Percentiles rank a stretch among this genome's conserved stretches.
These are phyloP conservation scores for Chalara sp. DNA, from an alignment of 2,329 filamentous ascomycete genomes.

Conservation along the genomic window DNA sequence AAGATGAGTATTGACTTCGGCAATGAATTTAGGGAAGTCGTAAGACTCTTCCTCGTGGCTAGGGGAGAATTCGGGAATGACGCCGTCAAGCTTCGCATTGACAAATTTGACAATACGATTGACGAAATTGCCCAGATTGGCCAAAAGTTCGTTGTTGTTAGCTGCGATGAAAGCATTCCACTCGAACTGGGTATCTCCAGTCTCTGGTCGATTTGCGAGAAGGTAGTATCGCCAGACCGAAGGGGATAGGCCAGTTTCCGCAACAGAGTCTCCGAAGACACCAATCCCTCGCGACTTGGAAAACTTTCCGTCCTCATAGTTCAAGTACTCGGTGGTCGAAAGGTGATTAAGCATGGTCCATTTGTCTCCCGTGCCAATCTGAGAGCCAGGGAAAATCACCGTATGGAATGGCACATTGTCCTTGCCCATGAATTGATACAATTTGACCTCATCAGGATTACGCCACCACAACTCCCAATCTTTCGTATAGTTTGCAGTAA, in stretches of 20 bases:
- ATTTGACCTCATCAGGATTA: slow-evolving; percentile 76
- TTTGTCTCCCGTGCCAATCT: slow-evolving; percentile 74
- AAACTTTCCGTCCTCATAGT: slow-evolving; percentile 87
- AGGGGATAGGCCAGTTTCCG: slow-evolving; percentile 74
- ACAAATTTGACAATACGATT: slow-evolving; percentile 70
- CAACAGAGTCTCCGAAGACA: slow-evolving; percentile 85
- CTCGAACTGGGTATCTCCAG: slow-evolving; percentile 81
- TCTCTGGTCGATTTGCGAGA: slow-evolving; percentile 77
- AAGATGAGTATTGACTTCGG: slow-evolving; percentile 59
- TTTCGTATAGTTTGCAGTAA: slow-evolving; percentile 82
- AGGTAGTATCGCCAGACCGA: slow-evolving; percentile 96
- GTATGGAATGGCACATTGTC: slow-evolving; percentile 79
- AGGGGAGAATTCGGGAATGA: slow-evolving; percentile 55
- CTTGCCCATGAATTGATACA: slow-evolving; percentile 95
- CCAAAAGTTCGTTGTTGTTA: slow-evolving; percentile 85
- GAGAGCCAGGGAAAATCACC: slow-evolving; percentile 83
- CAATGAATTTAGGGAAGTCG: slow-evolving; percentile 35
- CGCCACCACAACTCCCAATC: slow-evolving; percentile 95
- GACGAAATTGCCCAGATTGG: slow-evolving; percentile 67
- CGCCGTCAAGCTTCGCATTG: slow-evolving; percentile 62
- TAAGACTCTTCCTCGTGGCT: slow-evolving; percentile 49
- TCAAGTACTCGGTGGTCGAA: slow-evolving; percentile 83
- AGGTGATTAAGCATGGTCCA: slow-evolving; percentile 90
- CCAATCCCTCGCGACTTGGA: slow-evolving; percentile 85
- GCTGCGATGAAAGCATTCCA: slow-evolving; percentile 76